Conservation (phyloP, 805 yeast species). For the Nakazawaea wyomingensis region DNA sequence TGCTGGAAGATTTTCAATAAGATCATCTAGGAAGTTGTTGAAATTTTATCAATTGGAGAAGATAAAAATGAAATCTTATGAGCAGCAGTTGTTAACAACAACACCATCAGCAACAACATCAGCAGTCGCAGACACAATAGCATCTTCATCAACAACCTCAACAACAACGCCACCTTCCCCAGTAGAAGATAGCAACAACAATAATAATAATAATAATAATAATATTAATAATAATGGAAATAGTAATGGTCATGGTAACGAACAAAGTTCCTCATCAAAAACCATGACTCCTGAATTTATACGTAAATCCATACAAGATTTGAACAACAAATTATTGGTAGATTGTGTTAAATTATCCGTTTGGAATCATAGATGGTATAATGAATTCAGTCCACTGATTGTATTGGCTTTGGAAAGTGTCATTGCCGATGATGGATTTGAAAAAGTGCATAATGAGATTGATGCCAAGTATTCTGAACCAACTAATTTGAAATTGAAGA, state of each 20-base stretch:
- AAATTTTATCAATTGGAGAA: slow-evolving; percentile 55
- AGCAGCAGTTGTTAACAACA: slow-evolving; percentile 22
- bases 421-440: slow-evolving; percentile 71
- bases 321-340: slow-evolving; percentile 59
- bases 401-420: slow-evolving; percentile 52
- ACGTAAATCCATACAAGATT: slow-evolving; percentile 31
- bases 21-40: slow-evolving; percentile 69
- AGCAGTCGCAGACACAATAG: no score
- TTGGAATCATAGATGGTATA: slow-evolving; percentile 99
- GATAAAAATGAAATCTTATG: slow-evolving; percentile 23
- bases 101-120: slow-evolving; percentile 1
- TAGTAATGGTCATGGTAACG: background rate
- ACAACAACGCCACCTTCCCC: no score
- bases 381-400: slow-evolving; percentile 75
- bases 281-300: slow-evolving; percentile 20
- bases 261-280: slow-evolving; percentile 11
- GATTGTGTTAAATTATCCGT: slow-evolving; percentile 73
- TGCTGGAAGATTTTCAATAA: slow-evolving; percentile 70
- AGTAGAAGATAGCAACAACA: background rate
- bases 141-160: no score
- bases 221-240: background rate
- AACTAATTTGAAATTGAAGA: slow-evolving; percentile 7
- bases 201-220: slow-evolving; percentile 2
- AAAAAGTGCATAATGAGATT: slow-evolving; percentile 69
- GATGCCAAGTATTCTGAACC: slow-evolving; percentile 55